These are phyloP conservation scores for Agaricales sp. DNA, from an alignment of 1,284 basidiomycete species.

Conservation along the genomic window DNA sequence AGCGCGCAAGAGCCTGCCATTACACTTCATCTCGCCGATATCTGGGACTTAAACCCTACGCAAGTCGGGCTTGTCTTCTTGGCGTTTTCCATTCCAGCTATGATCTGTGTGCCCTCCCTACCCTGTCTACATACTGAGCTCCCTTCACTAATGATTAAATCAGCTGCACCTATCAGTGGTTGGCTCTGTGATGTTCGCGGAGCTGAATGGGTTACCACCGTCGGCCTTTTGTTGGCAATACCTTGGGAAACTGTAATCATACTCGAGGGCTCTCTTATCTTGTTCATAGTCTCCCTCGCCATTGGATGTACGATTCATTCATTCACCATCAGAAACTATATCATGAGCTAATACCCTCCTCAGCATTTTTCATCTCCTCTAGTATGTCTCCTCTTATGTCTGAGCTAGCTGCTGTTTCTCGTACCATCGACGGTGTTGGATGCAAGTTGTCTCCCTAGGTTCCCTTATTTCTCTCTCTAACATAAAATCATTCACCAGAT, in stretches of 20 bases:
- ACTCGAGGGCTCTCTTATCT: constrained; percentile 37
- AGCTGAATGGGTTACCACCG: constrained; percentile 41
- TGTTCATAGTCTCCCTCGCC: constrained; percentile 54
- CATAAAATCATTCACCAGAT: constrained; percentile 26
- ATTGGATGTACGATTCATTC: constrained; percentile 36
- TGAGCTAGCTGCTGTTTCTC: constrained; percentile 51
- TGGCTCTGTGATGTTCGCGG: constrained; percentile 54
- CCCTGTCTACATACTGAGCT: background rate
- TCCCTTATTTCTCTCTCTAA: constrained; percentile 1
- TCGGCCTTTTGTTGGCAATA: constrained; percentile 40
- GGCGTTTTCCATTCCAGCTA: constrained; percentile 55
- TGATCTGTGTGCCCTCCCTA: constrained; percentile 40
- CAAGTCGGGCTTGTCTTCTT: constrained; percentile 67
- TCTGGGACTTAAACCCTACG: constrained; percentile 50
- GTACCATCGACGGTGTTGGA: constrained; percentile 47
- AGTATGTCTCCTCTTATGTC: constrained; percentile 47
- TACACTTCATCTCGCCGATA: constrained; percentile 49
- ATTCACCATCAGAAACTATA: constrained; percentile 1
- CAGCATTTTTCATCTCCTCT: constrained; percentile 41
- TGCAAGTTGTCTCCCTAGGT: constrained; percentile 35
- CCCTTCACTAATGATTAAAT: constrained; percentile 5
- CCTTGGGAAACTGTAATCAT: constrained; percentile 62
- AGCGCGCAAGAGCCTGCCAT: constrained; percentile 54
- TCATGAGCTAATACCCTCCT: constrained; percentile 6
- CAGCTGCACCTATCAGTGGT: constrained; percentile 55